Evolutionary conservation across 257 asterid species (phyloP), one percentile per base, ranked within the genome.

Genomic region (Solanum dulcamara): DNA sequence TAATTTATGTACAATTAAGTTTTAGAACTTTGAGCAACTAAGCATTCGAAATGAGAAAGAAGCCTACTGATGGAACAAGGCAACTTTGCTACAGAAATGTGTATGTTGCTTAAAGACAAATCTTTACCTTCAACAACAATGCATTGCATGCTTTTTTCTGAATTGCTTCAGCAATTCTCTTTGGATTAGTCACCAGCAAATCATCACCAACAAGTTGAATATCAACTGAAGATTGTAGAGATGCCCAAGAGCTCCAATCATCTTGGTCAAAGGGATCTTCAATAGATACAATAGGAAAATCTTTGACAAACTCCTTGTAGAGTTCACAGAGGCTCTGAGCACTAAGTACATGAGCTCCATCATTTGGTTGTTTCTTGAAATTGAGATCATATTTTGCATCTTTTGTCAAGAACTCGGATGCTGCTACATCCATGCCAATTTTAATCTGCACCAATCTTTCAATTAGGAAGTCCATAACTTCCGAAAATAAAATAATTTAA

Each of bases 261-360:
- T 97, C 99, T 90, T 97, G 99, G 93, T 97, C 99, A 88, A 97
- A 97, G 26, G 99, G 98, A 85, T 97, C 99, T 90, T 97, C 99
- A 60, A 97, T 97, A 1, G 98, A 96, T 79, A 96, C 98, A 85
- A 96, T 96, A 28, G 99, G 99, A 85, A 96, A 97, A 88, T 95
- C 98, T 85, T 90, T 89, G 81, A 95, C 88, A 68, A 97, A 97
- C 89, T 95, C 98, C 84, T 87, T 91, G 90, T 96, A 97, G 33
- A 96, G 91, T 85, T 93, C 96, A 86, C 94, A 89, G 44, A 96
- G 98, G 91, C 91, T 90, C 87, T 90, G 89, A 32, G 97, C 94
- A 64, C 93, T 59, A 85, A 95, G 92, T 83, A 96, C 97, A 84
- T 95, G 97, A 85, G 97, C 94, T 86, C 99, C 99, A 55, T 96